phyloP scores from a whole-genome alignment of 148 eudicot species.

The Silene conica region DNA sequence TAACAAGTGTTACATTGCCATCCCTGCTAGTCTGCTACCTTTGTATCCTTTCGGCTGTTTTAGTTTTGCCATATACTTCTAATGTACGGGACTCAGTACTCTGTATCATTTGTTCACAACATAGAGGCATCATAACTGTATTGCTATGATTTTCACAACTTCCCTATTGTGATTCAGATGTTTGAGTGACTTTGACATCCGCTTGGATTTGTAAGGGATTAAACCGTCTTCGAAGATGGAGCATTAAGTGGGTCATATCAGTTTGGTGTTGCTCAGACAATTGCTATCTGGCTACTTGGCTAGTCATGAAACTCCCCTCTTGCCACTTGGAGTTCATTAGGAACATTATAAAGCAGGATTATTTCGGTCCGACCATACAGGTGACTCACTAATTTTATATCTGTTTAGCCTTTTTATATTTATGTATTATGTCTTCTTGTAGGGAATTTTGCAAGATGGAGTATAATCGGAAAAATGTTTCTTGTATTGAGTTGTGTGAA shows the following conservation, averaged over 20 bases:
- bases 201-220: background rate
- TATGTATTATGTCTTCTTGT: background rate
- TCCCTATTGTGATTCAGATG: background rate
- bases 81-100: no score
- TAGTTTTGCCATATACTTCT: background rate
- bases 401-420: constrained; percentile 4
- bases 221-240: constrained; percentile 13
- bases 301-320: background rate
- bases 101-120: no score
- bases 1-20: background rate
- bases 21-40: background rate
- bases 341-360: background rate
- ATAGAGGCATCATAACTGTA: background rate
- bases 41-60: background rate
- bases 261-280: background rate
- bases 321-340: background rate
- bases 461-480: background rate
- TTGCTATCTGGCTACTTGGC: background rate
- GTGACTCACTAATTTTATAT: constrained; percentile 6
- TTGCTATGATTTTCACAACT: background rate
- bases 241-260: constrained; percentile 1
- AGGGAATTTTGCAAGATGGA: constrained; percentile 4
- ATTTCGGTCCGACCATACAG: constrained; percentile 16
- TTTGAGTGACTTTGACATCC: constrained; percentile 1
- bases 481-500: background rate